These are phyloP conservation scores for Chrysosphaeria jannelii DNA, from an alignment of 2,329 filamentous ascomycete species.

Conservation along the genomic window DNA sequence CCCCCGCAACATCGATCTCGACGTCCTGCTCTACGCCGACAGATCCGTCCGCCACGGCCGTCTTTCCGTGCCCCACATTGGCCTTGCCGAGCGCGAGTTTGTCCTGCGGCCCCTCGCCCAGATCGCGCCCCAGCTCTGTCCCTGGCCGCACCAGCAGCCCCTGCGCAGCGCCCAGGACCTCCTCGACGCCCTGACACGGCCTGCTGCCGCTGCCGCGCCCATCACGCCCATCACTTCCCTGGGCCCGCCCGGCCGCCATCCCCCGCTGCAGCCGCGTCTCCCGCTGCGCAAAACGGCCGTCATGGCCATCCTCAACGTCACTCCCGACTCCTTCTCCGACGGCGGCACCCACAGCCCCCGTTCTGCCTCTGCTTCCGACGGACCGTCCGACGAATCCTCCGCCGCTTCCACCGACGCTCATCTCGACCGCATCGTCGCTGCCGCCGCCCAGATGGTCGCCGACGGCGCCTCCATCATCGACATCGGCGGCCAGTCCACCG, in stretches of 20 bases:
- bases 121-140: constrained; percentile 15
- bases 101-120: constrained; percentile 67
- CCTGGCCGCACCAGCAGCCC: too few relatives aligned
- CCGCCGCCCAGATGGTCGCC: constrained; percentile 28
- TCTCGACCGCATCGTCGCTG: constrained; percentile 22
- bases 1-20: constrained; percentile 77
- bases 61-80: constrained; percentile 55
- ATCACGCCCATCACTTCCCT: constrained; percentile 29
- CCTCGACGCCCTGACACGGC: too few relatives aligned
- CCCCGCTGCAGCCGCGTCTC: constrained; percentile 26
- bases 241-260: constrained; percentile 11
- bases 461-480: constrained; percentile 64
- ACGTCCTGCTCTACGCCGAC: constrained; percentile 61
- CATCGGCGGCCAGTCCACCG: constrained; percentile 76
- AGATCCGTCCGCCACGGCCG: constrained; percentile 34
- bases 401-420: too few relatives aligned
- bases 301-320: constrained; percentile 89
- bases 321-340: constrained; percentile 91
- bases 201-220: constrained; percentile 13
- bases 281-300: constrained; percentile 35
- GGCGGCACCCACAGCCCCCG: constrained; percentile 46
- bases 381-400: too few relatives aligned
- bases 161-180: too few relatives aligned
- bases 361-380: too few relatives aligned
- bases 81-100: constrained; percentile 78